These are phyloP conservation scores for Coccomyxa sp. DNA, from an alignment of 139 green algal genomes.

Conservation along the genomic window DNA sequence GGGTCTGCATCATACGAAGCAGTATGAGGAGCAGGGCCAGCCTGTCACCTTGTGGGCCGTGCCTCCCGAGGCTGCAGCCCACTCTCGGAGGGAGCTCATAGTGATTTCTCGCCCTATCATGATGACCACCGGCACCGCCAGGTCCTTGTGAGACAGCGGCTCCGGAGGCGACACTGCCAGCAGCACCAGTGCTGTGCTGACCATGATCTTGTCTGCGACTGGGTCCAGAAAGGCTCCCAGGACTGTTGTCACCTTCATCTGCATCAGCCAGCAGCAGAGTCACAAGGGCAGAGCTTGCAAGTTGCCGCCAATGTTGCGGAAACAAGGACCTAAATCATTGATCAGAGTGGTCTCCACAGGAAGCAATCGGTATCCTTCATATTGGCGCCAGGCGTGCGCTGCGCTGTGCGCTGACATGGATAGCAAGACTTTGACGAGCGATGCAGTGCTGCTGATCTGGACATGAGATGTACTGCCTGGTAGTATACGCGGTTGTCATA, in stretches of 20 bases:
- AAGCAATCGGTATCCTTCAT: no score
- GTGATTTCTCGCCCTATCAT: conserved; percentile 92
- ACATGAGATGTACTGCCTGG: no score
- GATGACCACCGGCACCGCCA: conserved; percentile 27
- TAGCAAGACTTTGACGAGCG: not conserved
- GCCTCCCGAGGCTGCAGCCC: conserved; percentile 70
- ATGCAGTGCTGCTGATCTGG: not conserved
- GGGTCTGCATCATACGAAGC: not conserved
- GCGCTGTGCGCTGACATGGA: not conserved
- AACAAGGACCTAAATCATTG: no score
- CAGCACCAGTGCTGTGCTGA: conserved; percentile 80
- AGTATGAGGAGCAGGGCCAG: not conserved
- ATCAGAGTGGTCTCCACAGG: no score
- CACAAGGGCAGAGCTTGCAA: no score
- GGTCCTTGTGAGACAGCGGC: conserved; percentile 16
- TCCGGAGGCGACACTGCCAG: conserved; percentile 51
- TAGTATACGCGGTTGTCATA: no score
- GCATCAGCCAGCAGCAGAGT: not conserved
- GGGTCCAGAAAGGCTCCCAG: conserved; percentile 98
- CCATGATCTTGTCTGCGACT: conserved; percentile 98
- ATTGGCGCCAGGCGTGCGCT: no score
- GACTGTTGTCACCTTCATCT: conserved; percentile 45
- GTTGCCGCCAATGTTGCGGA: no score
- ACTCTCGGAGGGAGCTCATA: conserved; percentile 91
- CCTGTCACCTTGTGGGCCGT: conserved; percentile 53